Evolutionary conservation across 1,284 basidiomycete genomes (phyloP).

Genomic region (Papiliotrema flavescens): DNA sequence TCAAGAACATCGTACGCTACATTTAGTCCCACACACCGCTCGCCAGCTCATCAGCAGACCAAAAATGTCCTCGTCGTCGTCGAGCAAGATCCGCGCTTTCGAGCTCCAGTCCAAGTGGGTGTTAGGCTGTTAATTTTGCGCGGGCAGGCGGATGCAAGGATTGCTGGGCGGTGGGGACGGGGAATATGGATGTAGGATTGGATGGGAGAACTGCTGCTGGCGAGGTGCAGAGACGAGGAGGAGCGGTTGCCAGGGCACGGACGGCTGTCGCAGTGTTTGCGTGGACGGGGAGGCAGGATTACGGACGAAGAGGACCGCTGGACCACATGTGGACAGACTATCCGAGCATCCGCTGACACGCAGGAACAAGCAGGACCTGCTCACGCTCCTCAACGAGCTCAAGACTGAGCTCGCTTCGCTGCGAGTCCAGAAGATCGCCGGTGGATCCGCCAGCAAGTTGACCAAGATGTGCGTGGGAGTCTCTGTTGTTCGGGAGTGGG

Average conservation of each 20-base stretch:
- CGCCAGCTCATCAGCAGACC: neutral
- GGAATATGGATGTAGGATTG: neutral
- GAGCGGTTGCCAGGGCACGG: neutral
- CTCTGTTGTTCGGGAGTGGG: neutral
- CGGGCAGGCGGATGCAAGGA: neutral
- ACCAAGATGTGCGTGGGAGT: slow-evolving; percentile 81
- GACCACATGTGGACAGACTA: too few species aligned
- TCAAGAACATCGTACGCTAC: too few species aligned
- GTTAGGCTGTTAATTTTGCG: too few species aligned
- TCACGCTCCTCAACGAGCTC: slow-evolving; percentile 90
- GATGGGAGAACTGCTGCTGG: neutral
- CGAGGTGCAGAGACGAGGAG: neutral
- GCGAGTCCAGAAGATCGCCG: slow-evolving; percentile 97
- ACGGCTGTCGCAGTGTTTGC: neutral
- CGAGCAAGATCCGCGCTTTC: slow-evolving; percentile 81
- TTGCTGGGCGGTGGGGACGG: neutral
- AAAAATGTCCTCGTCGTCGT: slow-evolving; percentile 43
- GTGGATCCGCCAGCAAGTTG: slow-evolving; percentile 92
- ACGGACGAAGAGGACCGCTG: neutral
- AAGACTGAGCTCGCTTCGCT: slow-evolving; percentile 90
- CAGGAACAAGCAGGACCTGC: slow-evolving; percentile 96
- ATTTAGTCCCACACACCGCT: too few species aligned
- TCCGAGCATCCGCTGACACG: slow-evolving; percentile 14
- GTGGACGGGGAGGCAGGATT: neutral
- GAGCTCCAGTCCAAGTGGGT: slow-evolving; percentile 96